A percentile compares a stretch with the other conserved stretches of the same genome.
Conservation (phyloP, 2,329 filamentous ascomycete genomes). For the Remersonia thermophila region DNA sequence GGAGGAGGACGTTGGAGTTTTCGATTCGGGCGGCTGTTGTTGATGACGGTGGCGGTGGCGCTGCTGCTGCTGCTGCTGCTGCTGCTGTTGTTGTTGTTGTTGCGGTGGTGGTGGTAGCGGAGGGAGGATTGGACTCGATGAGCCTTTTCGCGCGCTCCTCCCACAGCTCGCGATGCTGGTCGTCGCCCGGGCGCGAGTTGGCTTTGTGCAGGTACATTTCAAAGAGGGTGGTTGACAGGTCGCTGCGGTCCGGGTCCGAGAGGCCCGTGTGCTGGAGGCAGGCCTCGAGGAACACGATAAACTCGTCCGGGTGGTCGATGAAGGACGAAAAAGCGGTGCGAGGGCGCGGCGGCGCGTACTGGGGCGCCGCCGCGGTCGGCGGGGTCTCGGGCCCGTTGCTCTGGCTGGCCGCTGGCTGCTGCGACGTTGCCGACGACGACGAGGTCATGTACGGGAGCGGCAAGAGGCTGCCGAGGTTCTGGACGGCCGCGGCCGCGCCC, state of each 20-base stretch:
- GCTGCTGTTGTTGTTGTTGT: no score
- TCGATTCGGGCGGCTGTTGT: slow-evolving; percentile 44
- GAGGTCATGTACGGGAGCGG: slow-evolving; percentile 76
- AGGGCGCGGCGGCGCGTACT: slow-evolving; percentile 71
- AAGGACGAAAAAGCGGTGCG: slow-evolving; percentile 91
- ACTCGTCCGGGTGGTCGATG: slow-evolving; percentile 84
- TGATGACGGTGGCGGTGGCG: no score
- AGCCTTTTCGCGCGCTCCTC: slow-evolving; percentile 81
- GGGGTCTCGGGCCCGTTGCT: slow-evolving; percentile 39
- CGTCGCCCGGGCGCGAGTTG: slow-evolving; percentile 55
- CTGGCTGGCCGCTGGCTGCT: slow-evolving; percentile 33
- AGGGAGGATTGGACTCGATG: slow-evolving; percentile 47
- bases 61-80: no score
- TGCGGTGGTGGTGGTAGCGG: neutral
- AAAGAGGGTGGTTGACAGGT: slow-evolving; percentile 89
- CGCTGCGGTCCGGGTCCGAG: slow-evolving; percentile 63
- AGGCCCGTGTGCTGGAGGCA: slow-evolving; percentile 62
- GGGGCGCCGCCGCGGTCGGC: slow-evolving; percentile 36
- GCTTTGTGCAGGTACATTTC: slow-evolving; percentile 96
- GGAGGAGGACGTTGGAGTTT: slow-evolving; percentile 81
- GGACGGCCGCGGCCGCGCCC: slow-evolving; percentile 63
- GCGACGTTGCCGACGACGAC: slow-evolving; percentile 36
- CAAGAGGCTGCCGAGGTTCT: slow-evolving; percentile 73
- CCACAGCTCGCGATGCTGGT: slow-evolving; percentile 62
- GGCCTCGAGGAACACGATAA: slow-evolving; percentile 84